Base-by-base conservation (phyloP, 2,329 filamentous ascomycete genomes). In the Daldinia eschscholtzii region DNA sequence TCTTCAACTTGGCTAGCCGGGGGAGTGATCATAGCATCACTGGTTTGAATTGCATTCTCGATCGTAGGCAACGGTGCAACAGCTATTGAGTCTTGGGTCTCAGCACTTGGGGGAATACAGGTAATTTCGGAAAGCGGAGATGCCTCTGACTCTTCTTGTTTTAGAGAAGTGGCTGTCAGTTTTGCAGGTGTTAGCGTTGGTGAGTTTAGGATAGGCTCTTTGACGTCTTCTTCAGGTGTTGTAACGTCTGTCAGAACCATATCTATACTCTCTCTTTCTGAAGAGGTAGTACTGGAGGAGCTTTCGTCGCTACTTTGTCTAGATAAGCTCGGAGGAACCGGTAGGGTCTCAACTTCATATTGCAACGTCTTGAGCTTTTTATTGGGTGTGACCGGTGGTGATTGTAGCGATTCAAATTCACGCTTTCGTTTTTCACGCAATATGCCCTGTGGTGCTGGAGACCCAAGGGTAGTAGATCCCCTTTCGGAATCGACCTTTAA, bases 351-450 rank as follows among this genome's bases (percentile, higher is more conserved):
- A 3, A 79, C 67, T 5, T 79, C 77, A 48, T 78, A 78, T 3
- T 76, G 71, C 1, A 72, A 72, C 4, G 77, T 77, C 74, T 84
- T 87, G 12, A 81, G 77, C 64, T 80, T 83, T 74, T 89, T 89
- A 0, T 85, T 80, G 0, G 87, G 87, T 0, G 87, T 89, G 12
- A 85, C 79, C 0, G 87, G 87, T 0, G 87, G 87, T 3, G 86
- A 87, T 1, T 83, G 83, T 4, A 88, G 78, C 4, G 78, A 79
- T 35, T 84, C 82, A 4, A 77, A 73, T 0, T 82, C 80, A 18
- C 82, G 79, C 73, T 85, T 87, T 9, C 80, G 78, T 70, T 82
- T 84, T 61, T 73, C 75, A n/a, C 67, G 72, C 35, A 74, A 67
- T 28, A 68, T 67, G 26, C 64, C 71, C 37, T 77, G 76, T 44